Evolutionary conservation across 2,329 filamentous ascomycete species (phyloP).

Genomic region (Massarina eburnea): DNA sequence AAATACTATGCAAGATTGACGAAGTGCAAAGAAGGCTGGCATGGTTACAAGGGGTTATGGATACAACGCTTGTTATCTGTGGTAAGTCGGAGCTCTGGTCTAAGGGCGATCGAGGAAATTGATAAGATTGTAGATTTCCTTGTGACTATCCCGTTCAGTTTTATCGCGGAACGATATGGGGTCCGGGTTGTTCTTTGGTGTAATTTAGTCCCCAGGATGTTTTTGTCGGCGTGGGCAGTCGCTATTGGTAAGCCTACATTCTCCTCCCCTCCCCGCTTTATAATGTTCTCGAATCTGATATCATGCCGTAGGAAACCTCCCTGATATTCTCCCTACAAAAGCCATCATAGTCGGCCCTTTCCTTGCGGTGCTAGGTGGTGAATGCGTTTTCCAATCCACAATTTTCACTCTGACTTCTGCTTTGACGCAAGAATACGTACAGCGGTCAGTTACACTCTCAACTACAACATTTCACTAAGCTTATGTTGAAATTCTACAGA

Average conservation of each 20-base stretch:
- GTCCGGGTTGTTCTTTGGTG: conserved; percentile 32
- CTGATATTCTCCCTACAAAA: conserved; percentile 28
- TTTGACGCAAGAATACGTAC: conserved; percentile 33
- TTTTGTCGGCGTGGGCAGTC: conserved; percentile 34
- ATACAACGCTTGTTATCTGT: conserved; percentile 39
- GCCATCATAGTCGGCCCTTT: conserved; percentile 36
- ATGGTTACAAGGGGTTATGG: conserved; percentile 53
- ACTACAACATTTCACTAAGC: background rate
- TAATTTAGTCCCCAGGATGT: conserved; percentile 35
- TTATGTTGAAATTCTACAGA: conserved; percentile 9
- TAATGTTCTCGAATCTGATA: background rate
- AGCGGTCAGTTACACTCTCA: conserved; percentile 27
- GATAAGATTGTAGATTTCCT: conserved; percentile 29
- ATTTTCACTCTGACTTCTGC: conserved; percentile 38
- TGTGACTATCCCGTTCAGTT: conserved; percentile 40
- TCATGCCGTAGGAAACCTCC: conserved; percentile 28
- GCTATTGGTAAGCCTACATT: conserved; percentile 27
- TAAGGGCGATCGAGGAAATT: conserved; percentile 9
- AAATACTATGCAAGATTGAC: conserved; percentile 58
- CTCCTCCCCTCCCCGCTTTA: too few species aligned
- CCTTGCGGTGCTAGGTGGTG: conserved; percentile 35
- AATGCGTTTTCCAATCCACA: conserved; percentile 41
- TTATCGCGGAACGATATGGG: conserved; percentile 34
- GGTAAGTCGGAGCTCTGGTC: conserved; percentile 23
- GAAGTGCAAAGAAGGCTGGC: conserved; percentile 55